Conservation (phyloP, 352 stramenopile genomes). For the Globisporangium rhizosaccharum region DNA sequence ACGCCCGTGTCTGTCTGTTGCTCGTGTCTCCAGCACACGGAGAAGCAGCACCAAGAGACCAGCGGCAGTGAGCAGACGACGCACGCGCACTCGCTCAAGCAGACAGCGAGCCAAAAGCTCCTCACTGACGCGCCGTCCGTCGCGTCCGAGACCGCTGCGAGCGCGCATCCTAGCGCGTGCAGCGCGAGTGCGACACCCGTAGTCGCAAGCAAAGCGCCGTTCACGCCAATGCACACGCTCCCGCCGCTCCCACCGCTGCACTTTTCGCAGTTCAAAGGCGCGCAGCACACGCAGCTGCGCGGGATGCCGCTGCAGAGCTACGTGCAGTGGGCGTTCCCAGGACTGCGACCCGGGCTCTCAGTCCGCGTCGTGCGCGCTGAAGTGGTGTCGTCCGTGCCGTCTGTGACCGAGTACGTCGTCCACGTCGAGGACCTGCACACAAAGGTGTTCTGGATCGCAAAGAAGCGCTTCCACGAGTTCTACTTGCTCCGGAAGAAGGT, state of each 20-base stretch:
- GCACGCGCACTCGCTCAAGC: slow-evolving; percentile 23
- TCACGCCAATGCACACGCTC: slow-evolving; percentile 23
- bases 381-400: slow-evolving; percentile 42
- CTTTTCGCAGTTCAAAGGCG: slow-evolving; percentile 43
- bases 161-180: slow-evolving; percentile 1
- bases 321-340: slow-evolving; percentile 33
- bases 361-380: slow-evolving; percentile 66
- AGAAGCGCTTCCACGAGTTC: slow-evolving; percentile 77
- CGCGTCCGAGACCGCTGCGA: neutral
- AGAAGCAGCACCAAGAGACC: slow-evolving; percentile 10
- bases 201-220: slow-evolving; percentile 13
- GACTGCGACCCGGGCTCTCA: slow-evolving; percentile 62
- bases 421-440: slow-evolving; percentile 77
- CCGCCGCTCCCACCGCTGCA: slow-evolving; percentile 50
- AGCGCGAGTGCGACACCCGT: slow-evolving; percentile 11
- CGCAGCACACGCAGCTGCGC: slow-evolving; percentile 25
- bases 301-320: slow-evolving; percentile 52
- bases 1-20: neutral
- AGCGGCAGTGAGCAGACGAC: neutral
- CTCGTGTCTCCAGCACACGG: slow-evolving; percentile 10
- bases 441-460: slow-evolving; percentile 79
- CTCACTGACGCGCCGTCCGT: slow-evolving; percentile 15
- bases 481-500: slow-evolving; percentile 67
- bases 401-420: slow-evolving; percentile 67
- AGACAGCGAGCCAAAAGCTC: slow-evolving; percentile 22